A percentile compares a stretch with the other conserved stretches of the same genome.
phyloP scores from a whole-genome alignment of 306 rosid genomes.

The Acmispon strigosus region DNA sequence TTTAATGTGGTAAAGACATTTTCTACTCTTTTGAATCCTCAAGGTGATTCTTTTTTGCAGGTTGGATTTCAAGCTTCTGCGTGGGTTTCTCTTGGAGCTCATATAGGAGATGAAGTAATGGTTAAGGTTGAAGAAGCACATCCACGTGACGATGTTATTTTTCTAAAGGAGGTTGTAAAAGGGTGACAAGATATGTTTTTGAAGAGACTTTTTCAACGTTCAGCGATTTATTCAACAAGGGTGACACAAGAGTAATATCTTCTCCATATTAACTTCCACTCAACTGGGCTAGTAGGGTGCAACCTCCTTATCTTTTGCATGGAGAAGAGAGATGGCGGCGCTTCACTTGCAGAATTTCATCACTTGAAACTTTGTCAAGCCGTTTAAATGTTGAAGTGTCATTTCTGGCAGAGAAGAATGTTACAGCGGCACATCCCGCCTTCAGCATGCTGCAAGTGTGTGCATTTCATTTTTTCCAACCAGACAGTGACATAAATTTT shows the following conservation, averaged over 20 bases:
- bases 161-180: constrained; percentile 61
- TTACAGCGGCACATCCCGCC: not conserved
- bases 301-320: not conserved
- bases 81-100: constrained; percentile 66
- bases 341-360: not conserved
- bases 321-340: constrained; percentile 6
- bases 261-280: not conserved
- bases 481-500: not conserved
- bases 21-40: not conserved
- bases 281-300: not conserved
- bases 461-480: constrained; percentile 16
- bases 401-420: no score
- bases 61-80: constrained; percentile 79
- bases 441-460: not conserved
- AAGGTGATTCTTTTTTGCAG: constrained; percentile 41
- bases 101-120: constrained; percentile 73
- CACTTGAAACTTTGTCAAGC: not conserved
- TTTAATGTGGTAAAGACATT: not conserved
- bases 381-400: constrained; percentile 3
- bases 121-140: constrained; percentile 79
- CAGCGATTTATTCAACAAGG: constrained; percentile 1
- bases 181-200: constrained; percentile 14
- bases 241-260: constrained; percentile 4
- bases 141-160: constrained; percentile 80
- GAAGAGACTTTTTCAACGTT: not conserved